A percentile compares a stretch with the other conserved stretches of the same genome.
phyloP scores from a whole-genome alignment of 371 early-diverging fungal species.

The Lichtheimia ornata region DNA sequence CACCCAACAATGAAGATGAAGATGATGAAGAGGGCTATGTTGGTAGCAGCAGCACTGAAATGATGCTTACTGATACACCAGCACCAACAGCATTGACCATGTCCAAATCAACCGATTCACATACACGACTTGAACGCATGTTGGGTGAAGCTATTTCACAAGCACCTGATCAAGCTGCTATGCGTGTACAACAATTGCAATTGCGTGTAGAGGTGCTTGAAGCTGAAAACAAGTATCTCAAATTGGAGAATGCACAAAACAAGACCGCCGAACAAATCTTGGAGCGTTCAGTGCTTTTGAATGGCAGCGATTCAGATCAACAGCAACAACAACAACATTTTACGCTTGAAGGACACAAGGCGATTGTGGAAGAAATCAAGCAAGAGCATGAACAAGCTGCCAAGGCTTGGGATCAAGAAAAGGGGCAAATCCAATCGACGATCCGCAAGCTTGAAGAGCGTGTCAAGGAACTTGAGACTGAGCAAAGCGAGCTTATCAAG shows the following conservation, averaged over 20 bases:
- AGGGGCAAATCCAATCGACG: slow-evolving; percentile 16
- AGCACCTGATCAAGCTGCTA: slow-evolving; percentile 45
- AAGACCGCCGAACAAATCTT: slow-evolving; percentile 37
- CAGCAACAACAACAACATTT: slow-evolving; percentile 17
- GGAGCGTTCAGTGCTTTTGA: slow-evolving; percentile 36
- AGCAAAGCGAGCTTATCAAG: slow-evolving; percentile 56
- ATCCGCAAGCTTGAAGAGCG: slow-evolving; percentile 35
- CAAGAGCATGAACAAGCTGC: slow-evolving; percentile 24
- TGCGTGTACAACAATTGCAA: slow-evolving; percentile 53
- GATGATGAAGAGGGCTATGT: slow-evolving; percentile 30
- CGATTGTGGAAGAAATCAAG: slow-evolving; percentile 42
- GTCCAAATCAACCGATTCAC: slow-evolving; percentile 37
- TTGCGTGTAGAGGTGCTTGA: slow-evolving; percentile 54
- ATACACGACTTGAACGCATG: slow-evolving; percentile 33
- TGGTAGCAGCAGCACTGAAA: no score
- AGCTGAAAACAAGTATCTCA: slow-evolving; percentile 53
- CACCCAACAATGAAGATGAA: slow-evolving; percentile 36
- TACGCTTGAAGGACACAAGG: slow-evolving; percentile 39
- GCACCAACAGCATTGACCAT: slow-evolving; percentile 30
- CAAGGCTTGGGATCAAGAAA: slow-evolving; percentile 24
- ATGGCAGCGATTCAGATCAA: slow-evolving; percentile 13
- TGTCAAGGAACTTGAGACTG: slow-evolving; percentile 57
- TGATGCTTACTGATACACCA: slow-evolving; percentile 38
- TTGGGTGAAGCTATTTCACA: slow-evolving; percentile 38
- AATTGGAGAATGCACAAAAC: slow-evolving; percentile 50